phyloP scores from a whole-genome alignment of 306 rosid species.

The Aeschynomene evenia region DNA sequence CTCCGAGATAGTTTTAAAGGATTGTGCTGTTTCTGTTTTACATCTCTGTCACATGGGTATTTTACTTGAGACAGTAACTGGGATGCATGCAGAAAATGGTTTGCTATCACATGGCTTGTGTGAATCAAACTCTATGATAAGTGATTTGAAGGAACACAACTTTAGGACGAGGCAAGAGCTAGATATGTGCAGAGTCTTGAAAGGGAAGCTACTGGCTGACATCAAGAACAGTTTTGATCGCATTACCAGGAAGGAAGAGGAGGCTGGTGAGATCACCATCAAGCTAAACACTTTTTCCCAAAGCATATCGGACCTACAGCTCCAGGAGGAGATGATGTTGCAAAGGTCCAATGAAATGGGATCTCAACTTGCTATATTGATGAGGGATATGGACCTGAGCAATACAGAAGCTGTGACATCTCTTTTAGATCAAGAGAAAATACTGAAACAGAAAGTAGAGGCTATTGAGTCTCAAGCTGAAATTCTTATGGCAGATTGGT shows the following conservation, averaged over 20 bases:
- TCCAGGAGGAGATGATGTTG: constrained; percentile 83
- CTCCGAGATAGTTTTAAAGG: constrained; percentile 83
- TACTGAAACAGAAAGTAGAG: constrained; percentile 48
- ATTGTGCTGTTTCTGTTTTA: constrained; percentile 75
- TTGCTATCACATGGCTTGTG: constrained; percentile 76
- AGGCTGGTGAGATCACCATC: constrained; percentile 59
- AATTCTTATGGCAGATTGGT: constrained; percentile 50
- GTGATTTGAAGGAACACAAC: constrained; percentile 76
- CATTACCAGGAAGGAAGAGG: constrained; percentile 71
- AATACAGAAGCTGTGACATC: constrained; percentile 47
- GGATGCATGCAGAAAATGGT: constrained; percentile 85
- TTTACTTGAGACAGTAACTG: constrained; percentile 79
- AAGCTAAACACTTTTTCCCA: constrained; percentile 63
- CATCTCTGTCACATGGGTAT: constrained; percentile 91
- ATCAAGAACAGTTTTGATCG: constrained; percentile 75
- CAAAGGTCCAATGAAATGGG: constrained; percentile 81
- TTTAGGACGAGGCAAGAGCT: constrained; percentile 68
- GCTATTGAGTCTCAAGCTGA: constrained; percentile 61
- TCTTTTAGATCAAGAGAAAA: constrained; percentile 64
- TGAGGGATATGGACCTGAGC: constrained; percentile 68
- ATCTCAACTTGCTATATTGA: constrained; percentile 68
- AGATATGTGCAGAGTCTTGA: constrained; percentile 75
- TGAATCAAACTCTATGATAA: constrained; percentile 63
- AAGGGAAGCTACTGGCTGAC: constrained; percentile 79
- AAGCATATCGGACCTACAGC: constrained; percentile 67